Base-by-base conservation (phyloP, 495 filamentous ascomycete genomes). In the Penicilliopsis zonata region DNA sequence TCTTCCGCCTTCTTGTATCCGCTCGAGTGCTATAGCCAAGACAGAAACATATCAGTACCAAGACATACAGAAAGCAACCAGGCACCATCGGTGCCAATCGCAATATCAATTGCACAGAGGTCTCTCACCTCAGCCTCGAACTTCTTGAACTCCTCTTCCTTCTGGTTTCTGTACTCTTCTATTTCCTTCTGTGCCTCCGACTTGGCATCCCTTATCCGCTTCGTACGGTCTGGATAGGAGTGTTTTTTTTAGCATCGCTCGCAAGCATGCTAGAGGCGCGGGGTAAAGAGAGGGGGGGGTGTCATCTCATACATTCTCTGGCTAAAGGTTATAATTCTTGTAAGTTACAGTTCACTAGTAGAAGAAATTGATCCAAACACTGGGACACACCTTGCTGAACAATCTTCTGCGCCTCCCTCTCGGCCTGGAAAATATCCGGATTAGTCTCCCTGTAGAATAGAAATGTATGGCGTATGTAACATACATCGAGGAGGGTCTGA, bases 351-450 rank as follows among this genome's bases (percentile, higher is more conserved):
- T 28, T 26, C 16, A 37, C 31, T 27, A 38, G 20, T n/a, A n/a
- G 26, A 14, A 24, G 19, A 31, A 28, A 30, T 10, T 3, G 18
- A 9, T 15, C 16, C 28, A 9, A 27, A 12, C 35, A 28, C n/a
- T 13, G 30, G 29, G n/a, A 50, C 60, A 22, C 49, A 90, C 86
- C 77, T 78, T 87, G 82, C 57, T 95, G 87, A 19, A 98, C 90
- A 55, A 96, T 98, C 70, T 94, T 95, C 63, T 94, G 86, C 43
- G 90, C 90, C 63, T 98, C 90, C 65, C 85, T 80, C 74, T 98
- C 90, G 33, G 92, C 86, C 90, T 96, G 50, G 18, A 31, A n/a
- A 13, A 28, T 14, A 22, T 8, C 9, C 3, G 14, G 5, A 35
- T 63, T 35, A 72, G 62, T 47, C 34, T 8, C 15, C 20, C 4